These are phyloP conservation scores for Cenchrus fungigraminus DNA, from an alignment of 176 grass and related monocot genomes.

Conservation along the genomic window DNA sequence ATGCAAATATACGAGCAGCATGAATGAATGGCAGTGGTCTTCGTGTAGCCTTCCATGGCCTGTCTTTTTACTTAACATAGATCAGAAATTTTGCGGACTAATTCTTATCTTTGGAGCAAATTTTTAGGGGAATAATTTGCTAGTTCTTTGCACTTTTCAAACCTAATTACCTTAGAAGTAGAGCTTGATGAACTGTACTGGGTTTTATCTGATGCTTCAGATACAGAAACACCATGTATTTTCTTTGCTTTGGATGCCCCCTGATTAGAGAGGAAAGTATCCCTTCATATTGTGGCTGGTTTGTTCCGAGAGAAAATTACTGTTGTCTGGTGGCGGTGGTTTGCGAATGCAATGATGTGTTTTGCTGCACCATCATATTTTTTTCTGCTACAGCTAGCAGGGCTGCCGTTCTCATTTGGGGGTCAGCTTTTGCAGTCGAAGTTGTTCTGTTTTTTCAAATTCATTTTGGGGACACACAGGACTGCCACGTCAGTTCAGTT, in stretches of 20 bases:
- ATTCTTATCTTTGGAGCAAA: neutral
- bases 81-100: slow-evolving; percentile 8
- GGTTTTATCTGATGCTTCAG: neutral
- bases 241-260: neutral
- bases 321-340: no score
- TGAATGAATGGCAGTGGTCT: slow-evolving; percentile 42
- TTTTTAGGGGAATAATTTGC: neutral
- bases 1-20: slow-evolving; percentile 99
- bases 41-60: neutral
- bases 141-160: neutral
- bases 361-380: neutral
- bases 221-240: neutral
- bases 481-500: neutral
- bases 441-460: neutral
- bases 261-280: neutral
- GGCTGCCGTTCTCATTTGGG: neutral
- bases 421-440: neutral
- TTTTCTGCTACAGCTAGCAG: neutral
- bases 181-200: neutral
- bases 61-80: slow-evolving; percentile 3
- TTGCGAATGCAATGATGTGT: neutral
- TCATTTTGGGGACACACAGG: neutral
- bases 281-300: neutral
- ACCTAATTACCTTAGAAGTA: slow-evolving; percentile 1
- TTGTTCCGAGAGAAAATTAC: no score